A percentile compares a stretch with the other conserved stretches of the same genome.
Evolutionary conservation across 768 basidiomycete genomes (phyloP).

Genomic region (Russula lepida): DNA sequence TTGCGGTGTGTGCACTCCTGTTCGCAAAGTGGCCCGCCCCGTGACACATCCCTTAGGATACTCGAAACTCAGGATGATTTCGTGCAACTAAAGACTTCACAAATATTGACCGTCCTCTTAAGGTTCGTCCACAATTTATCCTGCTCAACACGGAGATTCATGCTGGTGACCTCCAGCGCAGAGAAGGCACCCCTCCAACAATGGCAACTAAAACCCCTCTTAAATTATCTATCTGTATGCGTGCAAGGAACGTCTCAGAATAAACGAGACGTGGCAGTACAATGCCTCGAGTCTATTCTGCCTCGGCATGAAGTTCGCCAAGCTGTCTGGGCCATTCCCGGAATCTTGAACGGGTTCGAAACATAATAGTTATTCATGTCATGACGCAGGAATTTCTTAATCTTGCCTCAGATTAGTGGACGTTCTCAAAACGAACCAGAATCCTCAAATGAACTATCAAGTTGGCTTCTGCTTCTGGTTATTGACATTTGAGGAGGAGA

Average conservation of each 20-base stretch:
- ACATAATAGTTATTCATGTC: slow-evolving; percentile 16
- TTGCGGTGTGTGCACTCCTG: slow-evolving; percentile 43
- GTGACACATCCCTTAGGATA: slow-evolving; percentile 39
- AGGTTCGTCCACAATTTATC: slow-evolving; percentile 44
- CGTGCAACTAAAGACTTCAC: slow-evolving; percentile 82
- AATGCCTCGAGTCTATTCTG: slow-evolving; percentile 80
- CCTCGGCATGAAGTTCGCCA: slow-evolving; percentile 72
- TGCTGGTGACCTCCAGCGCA: slow-evolving; percentile 20
- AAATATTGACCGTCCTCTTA: slow-evolving; percentile 81
- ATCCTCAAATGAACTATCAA: slow-evolving; percentile 95
- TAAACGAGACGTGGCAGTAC: slow-evolving; percentile 84
- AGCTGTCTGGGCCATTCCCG: slow-evolving; percentile 70
- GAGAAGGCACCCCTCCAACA: slow-evolving; percentile 24
- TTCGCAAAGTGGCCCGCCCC: background rate
- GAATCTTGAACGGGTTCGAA: slow-evolving; percentile 56
- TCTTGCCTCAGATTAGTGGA: slow-evolving; percentile 59
- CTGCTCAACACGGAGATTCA: background rate
- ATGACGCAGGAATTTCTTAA: background rate
- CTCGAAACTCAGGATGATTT: slow-evolving; percentile 89
- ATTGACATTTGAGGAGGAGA: slow-evolving; percentile 78
- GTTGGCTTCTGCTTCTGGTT: slow-evolving; percentile 91
- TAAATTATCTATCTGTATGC: slow-evolving; percentile 26
- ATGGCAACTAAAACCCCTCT: slow-evolving; percentile 30
- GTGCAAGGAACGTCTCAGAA: slow-evolving; percentile 40
- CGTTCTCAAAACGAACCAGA: slow-evolving; percentile 69